phyloP scores from a whole-genome alignment of 805 yeast species.

The Candida koratica region DNA sequence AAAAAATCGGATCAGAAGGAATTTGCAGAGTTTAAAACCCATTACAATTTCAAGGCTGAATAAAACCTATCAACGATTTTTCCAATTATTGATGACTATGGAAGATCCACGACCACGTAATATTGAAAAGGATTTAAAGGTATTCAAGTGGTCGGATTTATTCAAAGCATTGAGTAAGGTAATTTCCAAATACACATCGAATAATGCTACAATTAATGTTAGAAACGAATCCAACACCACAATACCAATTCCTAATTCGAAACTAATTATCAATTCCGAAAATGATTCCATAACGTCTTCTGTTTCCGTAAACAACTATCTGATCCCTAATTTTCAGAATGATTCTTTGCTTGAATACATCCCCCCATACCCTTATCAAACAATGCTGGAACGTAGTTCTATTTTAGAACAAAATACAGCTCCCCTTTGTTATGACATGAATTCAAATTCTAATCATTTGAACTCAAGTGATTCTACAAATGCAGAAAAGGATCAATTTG shows the following conservation, averaged over 20 bases:
- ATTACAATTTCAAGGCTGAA: slow-evolving; percentile 51
- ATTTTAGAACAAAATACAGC: background rate
- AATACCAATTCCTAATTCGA: slow-evolving; percentile 1
- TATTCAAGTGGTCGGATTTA: slow-evolving; percentile 55
- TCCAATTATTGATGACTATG: slow-evolving; percentile 52
- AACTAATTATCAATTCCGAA: background rate
- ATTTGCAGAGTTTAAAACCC: slow-evolving; percentile 61
- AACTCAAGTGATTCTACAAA: slow-evolving; percentile 1
- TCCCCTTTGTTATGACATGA: slow-evolving; percentile 3
- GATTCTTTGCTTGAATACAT: slow-evolving; percentile 1
- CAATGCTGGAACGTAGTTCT: background rate
- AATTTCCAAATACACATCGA: slow-evolving; percentile 50
- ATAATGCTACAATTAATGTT: slow-evolving; percentile 3
- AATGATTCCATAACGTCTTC: background rate
- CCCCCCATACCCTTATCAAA: background rate
- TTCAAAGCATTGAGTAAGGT: slow-evolving; percentile 54
- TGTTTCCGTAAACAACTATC: background rate
- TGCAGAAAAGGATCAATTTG: slow-evolving; percentile 14
- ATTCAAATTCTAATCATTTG: background rate
- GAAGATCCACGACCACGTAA: slow-evolving; percentile 63
- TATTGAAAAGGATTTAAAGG: slow-evolving; percentile 68
- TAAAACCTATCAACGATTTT: slow-evolving; percentile 26
- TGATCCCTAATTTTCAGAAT: slow-evolving; percentile 4
- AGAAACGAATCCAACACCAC: slow-evolving; percentile 4
- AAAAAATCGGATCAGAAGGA: slow-evolving; percentile 64